Evolutionary conservation across 192 early-diverging fungal species (phyloP).

Genomic region (Coemansia sp.): DNA sequence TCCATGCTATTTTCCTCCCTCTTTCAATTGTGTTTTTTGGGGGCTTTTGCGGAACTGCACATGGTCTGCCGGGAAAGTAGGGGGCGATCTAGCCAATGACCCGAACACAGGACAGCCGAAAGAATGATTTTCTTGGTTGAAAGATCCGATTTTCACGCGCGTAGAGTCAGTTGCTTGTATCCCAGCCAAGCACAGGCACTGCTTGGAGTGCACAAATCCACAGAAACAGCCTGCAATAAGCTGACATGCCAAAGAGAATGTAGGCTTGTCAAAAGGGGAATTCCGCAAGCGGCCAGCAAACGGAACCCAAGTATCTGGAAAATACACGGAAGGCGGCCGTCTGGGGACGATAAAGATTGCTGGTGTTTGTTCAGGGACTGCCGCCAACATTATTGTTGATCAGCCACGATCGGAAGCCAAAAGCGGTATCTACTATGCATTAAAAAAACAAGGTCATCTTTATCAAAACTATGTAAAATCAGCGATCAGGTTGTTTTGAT

Average conservation of each 20-base stretch:
- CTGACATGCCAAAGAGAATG: not conserved
- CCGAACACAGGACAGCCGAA: not conserved
- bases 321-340: no score
- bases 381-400: not conserved
- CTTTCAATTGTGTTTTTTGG: not conserved
- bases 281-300: constrained; percentile 2
- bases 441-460: no score
- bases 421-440: not conserved
- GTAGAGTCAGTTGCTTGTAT: no score
- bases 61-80: not conserved
- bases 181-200: no score
- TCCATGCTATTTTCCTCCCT: not conserved
- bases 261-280: not conserved
- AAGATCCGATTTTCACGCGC: no score
- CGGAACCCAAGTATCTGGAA: no score
- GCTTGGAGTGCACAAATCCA: not conserved
- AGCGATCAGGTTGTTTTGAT: no score
- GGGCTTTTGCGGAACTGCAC: not conserved
- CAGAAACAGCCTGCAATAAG: not conserved
- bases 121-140: no score
- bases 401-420: not conserved
- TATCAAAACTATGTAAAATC: no score
- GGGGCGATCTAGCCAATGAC: not conserved
- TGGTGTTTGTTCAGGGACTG: not conserved
- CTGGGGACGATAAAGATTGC: no score